Evolutionary conservation across 768 basidiomycete species (phyloP), one percentile per base, ranked within the genome.

Genomic region (Amanita phalloides): DNA sequence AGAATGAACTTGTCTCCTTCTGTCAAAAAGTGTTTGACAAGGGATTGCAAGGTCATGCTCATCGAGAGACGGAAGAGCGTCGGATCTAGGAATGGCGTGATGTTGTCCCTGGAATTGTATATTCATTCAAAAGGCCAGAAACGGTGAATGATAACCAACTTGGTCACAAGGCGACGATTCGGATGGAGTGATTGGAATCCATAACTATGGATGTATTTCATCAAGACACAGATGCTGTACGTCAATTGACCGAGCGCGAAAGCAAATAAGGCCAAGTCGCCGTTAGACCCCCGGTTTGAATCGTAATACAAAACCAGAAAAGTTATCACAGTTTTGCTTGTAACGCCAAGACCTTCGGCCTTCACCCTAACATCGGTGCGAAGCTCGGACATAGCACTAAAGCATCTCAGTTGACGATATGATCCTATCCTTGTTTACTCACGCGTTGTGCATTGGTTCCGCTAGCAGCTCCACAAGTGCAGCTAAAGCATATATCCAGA

Each of bases 1-100:
- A 99, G 74, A 9, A 95, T 76, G 41, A 98, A 70, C 60, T 96
- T 91, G 65, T 99, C 96, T 3, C 90, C 92, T 61, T 98, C 96
- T 0, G 95, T 98, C 25, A 99, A 71, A 56, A 97, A 78, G 64
- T 98, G 96, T 64, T 99, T 99, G 56, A 97, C 74, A 2, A 96
- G 56, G 0, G 88, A 91, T 63, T 98, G 96, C 1, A 74, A 74
- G 20, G 91, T 92, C 81, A 98, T 88, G 0, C 86, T 89, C 47
- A 79, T 65, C 0, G 91, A 86, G 5, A 98, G 73, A 20, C 70
- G 67, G 10, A 90, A 64, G 13, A 79, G 63, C 26, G 69, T 60
- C 6, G 57, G 71, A 73, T 67, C 63, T 35, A 68, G 62, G 32
- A 60, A 61, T 5, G 41, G 33, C 10, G 33, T 33, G 26, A 36